phyloP scores from a whole-genome alignment of 1,139 yeast species.

The Yamadazyma aaseri region DNA sequence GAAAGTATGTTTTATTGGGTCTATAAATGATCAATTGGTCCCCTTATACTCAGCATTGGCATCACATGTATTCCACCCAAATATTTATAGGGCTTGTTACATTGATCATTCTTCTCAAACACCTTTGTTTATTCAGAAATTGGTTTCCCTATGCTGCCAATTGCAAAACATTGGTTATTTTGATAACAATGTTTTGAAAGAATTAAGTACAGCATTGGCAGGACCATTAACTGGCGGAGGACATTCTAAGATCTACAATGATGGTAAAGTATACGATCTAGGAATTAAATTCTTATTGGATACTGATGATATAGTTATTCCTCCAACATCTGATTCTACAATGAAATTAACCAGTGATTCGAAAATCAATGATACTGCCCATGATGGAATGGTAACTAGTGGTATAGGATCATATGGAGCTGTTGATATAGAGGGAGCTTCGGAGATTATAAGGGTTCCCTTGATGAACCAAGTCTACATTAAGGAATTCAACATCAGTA shows the following conservation, averaged over 20 bases:
- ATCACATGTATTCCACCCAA: constrained; percentile 82
- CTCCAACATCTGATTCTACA: constrained; percentile 20
- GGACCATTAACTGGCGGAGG: constrained; percentile 96
- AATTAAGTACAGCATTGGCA: constrained; percentile 76
- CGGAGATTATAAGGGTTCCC: constrained; percentile 24
- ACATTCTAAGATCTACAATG: constrained; percentile 86
- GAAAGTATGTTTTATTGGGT: constrained; percentile 78
- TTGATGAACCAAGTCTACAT: constrained; percentile 50
- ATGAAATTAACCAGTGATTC: constrained; percentile 1
- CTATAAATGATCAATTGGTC: constrained; percentile 51
- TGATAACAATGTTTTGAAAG: constrained; percentile 77
- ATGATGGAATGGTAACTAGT: constrained; percentile 18
- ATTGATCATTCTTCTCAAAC: constrained; percentile 64
- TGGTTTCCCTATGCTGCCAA: constrained; percentile 48
- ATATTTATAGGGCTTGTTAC: constrained; percentile 83
- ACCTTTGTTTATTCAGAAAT: constrained; percentile 45
- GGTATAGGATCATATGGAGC: constrained; percentile 23
- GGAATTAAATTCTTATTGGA: constrained; percentile 75
- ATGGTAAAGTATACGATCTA: constrained; percentile 77
- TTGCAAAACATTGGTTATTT: constrained; percentile 64
- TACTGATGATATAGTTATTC: constrained; percentile 60
- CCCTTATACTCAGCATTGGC: constrained; percentile 79
- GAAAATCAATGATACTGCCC: background rate
- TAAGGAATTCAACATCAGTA: constrained; percentile 60
- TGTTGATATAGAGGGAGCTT: constrained; percentile 9